Percentiles rank a stretch among this genome's conserved stretches.
These are phyloP conservation scores for Orbilia blumenaviensis DNA, from an alignment of 2,329 filamentous ascomycete genomes.

Conservation along the genomic window DNA sequence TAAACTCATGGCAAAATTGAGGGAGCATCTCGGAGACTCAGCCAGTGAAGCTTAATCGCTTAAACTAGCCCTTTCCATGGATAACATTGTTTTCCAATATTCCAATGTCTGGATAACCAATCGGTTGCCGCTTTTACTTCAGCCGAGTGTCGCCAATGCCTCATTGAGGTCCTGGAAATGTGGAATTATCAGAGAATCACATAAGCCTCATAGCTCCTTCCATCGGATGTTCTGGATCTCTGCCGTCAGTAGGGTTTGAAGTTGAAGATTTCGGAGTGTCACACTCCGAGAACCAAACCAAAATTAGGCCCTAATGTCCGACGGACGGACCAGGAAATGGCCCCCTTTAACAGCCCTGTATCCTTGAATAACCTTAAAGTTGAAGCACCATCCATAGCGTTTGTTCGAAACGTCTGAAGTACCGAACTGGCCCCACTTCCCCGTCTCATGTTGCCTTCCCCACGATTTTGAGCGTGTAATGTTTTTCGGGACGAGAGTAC, in stretches of 20 bases:
- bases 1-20: neutral
- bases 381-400: slow-evolving; percentile 8
- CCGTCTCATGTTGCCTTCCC: neutral
- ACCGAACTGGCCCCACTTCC: neutral
- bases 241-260: slow-evolving; percentile 18
- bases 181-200: slow-evolving; percentile 11
- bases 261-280: slow-evolving; percentile 21
- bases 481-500: slow-evolving; percentile 13
- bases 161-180: neutral
- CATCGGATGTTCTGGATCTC: slow-evolving; percentile 32
- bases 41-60: neutral
- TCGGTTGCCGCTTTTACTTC: neutral
- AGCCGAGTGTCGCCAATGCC: neutral
- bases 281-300: slow-evolving; percentile 15
- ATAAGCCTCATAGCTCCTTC: slow-evolving; percentile 4
- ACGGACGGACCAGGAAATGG: slow-evolving; percentile 43
- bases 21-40: neutral
- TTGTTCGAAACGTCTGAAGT: slow-evolving; percentile 29
- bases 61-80: slow-evolving; percentile 26
- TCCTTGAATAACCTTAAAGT: slow-evolving; percentile 2
- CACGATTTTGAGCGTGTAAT: slow-evolving; percentile 5
- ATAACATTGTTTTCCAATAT: neutral
- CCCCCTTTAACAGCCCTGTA: neutral
- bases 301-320: slow-evolving; percentile 5
- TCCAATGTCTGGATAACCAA: slow-evolving; percentile 22